phyloP scores from a whole-genome alignment of 306 rosid genomes.

The Purshia tridentata region DNA sequence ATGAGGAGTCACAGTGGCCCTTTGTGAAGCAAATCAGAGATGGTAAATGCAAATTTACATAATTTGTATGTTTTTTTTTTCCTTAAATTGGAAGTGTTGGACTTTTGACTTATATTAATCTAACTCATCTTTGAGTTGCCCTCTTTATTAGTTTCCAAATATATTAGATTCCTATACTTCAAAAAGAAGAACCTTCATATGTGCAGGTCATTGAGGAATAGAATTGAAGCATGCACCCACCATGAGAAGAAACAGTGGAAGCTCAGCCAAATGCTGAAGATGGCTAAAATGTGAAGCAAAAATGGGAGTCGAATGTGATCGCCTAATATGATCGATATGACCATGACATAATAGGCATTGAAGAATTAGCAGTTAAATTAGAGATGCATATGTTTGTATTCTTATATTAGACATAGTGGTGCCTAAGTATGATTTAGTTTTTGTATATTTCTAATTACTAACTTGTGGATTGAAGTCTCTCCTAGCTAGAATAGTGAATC shows the following conservation, averaged over 20 bases:
- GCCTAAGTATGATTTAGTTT: not conserved
- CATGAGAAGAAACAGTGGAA: not conserved
- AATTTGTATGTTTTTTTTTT: not conserved
- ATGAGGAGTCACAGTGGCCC: slow-evolving; percentile 65
- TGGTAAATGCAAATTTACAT: not conserved
- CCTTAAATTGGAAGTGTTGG: too few species aligned
- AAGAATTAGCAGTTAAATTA: not conserved
- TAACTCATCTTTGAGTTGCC: not conserved
- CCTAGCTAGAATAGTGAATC: not conserved
- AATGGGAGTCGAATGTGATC: too few species aligned
- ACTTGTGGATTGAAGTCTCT: not conserved
- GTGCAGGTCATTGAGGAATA: not conserved
- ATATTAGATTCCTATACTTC: not conserved
- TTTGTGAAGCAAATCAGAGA: slow-evolving; percentile 32
- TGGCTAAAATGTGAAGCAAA: not conserved
- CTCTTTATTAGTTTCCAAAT: not conserved
- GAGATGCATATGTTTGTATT: not conserved
- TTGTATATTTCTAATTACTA: not conserved
- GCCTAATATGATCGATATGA: not conserved
- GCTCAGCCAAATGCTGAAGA: not conserved
- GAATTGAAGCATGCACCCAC: not conserved
- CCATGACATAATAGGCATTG: not conserved
- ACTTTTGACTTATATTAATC: too few species aligned
- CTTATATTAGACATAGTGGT: not conserved
- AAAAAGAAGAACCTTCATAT: not conserved